Conservation (phyloP, 2,329 filamentous ascomycete genomes). For the Aspergillus sp. region DNA sequence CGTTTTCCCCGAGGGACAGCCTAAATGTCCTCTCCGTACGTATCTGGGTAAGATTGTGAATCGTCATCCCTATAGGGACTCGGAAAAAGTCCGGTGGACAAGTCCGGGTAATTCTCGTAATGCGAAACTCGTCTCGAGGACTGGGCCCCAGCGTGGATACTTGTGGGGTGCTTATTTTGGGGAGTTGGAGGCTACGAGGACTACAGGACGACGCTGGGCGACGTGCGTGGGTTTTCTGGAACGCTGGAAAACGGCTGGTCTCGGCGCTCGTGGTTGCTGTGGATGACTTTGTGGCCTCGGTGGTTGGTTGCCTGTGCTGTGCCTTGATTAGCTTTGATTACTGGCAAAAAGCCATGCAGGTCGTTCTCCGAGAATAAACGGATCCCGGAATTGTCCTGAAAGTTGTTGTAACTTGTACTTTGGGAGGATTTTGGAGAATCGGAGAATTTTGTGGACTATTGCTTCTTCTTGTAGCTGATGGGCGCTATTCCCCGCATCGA, state of each 20-base stretch:
- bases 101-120: constrained; percentile 7
- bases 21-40: not conserved
- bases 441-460: constrained; percentile 5
- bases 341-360: not conserved
- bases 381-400: not conserved
- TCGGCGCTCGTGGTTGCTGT: not conserved
- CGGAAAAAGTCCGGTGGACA: not conserved
- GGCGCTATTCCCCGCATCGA: not conserved
- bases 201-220: no score
- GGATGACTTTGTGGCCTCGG: constrained; percentile 11
- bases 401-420: no score
- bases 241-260: constrained; percentile 12
- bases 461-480: not conserved
- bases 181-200: not conserved
- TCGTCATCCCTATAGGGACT: not conserved
- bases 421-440: constrained; percentile 5
- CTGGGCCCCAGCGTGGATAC: not conserved
- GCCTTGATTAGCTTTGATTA: constrained; percentile 1
- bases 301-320: constrained; percentile 15
- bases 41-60: not conserved
- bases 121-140: not conserved
- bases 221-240: not conserved
- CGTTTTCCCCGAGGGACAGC: not conserved
- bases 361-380: not conserved
- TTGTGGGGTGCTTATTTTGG: constrained; percentile 1